Conservation (phyloP, 371 early-diverging fungal species). For the Syncephalis fuscata region DNA sequence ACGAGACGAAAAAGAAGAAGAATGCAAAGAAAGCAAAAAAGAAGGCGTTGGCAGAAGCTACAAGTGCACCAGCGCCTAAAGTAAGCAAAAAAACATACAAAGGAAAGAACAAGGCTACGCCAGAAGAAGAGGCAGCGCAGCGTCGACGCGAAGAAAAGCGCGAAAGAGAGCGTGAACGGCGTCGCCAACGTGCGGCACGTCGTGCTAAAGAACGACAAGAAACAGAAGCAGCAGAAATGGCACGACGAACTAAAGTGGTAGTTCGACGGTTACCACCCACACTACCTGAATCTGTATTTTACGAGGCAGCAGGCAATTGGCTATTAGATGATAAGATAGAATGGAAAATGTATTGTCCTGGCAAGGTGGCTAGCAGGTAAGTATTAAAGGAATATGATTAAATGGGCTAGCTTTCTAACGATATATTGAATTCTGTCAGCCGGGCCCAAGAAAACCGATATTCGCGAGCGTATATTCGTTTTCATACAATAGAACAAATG, state of each 20-base stretch:
- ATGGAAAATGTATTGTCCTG: constrained; percentile 38
- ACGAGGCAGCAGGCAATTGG: constrained; percentile 38
- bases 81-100: no score
- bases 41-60: no score
- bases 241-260: constrained; percentile 40
- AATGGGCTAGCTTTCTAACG: not conserved
- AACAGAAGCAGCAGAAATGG: constrained; percentile 1
- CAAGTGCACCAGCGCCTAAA: no score
- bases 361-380: constrained; percentile 62
- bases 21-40: no score
- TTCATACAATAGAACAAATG: constrained; percentile 43
- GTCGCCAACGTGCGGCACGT: no score
- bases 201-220: no score
- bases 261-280: constrained; percentile 65
- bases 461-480: constrained; percentile 65
- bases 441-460: constrained; percentile 51
- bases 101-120: no score
- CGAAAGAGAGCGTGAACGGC: no score
- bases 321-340: constrained; percentile 25
- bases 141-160: no score
- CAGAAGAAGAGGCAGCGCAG: no score
- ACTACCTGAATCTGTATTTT: constrained; percentile 51
- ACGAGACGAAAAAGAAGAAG: no score
- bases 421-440: constrained; percentile 13
- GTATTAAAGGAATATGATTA: not conserved